Conservation (phyloP, 2,329 filamentous ascomycete genomes). For the Macroventuria anomochaeta region DNA sequence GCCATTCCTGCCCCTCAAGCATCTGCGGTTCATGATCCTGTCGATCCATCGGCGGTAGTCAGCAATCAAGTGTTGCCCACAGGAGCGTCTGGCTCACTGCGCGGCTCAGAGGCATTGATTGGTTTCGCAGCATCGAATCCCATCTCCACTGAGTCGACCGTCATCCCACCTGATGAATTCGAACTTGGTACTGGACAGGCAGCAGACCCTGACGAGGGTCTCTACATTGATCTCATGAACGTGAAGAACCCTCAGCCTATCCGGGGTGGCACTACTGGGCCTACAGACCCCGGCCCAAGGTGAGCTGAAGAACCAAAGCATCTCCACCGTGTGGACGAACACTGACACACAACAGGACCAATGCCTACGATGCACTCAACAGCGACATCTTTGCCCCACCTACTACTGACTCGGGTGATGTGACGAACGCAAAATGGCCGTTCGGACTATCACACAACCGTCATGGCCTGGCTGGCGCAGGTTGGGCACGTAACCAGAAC, state of each 20-base stretch:
- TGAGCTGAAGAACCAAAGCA: neutral
- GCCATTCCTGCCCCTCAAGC: constrained; percentile 19
- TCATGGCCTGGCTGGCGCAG: constrained; percentile 49
- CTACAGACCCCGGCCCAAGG: constrained; percentile 50
- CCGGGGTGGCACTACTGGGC: constrained; percentile 44
- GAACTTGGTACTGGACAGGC: constrained; percentile 47
- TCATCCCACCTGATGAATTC: constrained; percentile 45
- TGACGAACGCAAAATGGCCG: constrained; percentile 52
- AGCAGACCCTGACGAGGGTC: constrained; percentile 46
- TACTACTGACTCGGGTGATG: constrained; percentile 49
- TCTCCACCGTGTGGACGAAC: neutral
- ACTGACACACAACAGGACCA: constrained; percentile 5
- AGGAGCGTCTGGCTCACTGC: constrained; percentile 45
- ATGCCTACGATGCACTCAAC: constrained; percentile 48
- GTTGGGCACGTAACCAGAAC: constrained; percentile 53
- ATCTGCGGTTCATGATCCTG: constrained; percentile 6
- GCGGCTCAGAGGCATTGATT: constrained; percentile 40
- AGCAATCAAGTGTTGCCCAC: constrained; percentile 30
- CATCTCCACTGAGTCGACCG: constrained; percentile 40
- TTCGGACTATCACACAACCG: constrained; percentile 52
- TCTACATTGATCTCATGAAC: constrained; percentile 49
- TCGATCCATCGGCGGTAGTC: constrained; percentile 14
- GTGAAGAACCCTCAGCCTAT: constrained; percentile 53
- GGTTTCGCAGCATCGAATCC: constrained; percentile 45
- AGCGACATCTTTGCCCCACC: constrained; percentile 50